A percentile compares a stretch with the other conserved stretches of the same genome.
These are phyloP conservation scores for Amanita rimosa DNA, from an alignment of 768 basidiomycete species.

Conservation along the genomic window DNA sequence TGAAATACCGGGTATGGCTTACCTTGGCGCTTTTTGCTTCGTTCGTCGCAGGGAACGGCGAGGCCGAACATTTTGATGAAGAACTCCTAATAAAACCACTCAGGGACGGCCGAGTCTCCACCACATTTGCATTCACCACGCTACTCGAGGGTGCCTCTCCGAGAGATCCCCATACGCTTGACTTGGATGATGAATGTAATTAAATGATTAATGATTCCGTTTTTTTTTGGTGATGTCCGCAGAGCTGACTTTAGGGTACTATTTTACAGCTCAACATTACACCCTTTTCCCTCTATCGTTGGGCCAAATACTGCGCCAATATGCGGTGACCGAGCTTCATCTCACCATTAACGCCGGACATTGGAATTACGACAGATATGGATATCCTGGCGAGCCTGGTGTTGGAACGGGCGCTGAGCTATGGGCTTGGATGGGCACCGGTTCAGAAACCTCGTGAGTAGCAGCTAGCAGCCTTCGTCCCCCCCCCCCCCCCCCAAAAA, in stretches of 20 bases:
- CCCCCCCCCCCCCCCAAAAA: too few species aligned
- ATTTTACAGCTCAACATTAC: constrained; percentile 49
- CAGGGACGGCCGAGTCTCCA: constrained; percentile 71
- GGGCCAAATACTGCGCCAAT: constrained; percentile 77
- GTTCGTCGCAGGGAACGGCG: constrained; percentile 9
- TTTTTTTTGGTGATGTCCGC: too few species aligned
- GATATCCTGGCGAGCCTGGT: constrained; percentile 61
- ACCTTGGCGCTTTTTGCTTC: constrained; percentile 12
- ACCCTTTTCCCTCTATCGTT: constrained; percentile 78
- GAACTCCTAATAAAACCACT: constrained; percentile 38
- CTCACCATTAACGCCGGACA: constrained; percentile 77
- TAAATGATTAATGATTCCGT: too few species aligned
- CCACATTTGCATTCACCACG: constrained; percentile 74
- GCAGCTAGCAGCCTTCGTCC: too few species aligned
- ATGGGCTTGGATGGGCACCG: constrained; percentile 86
- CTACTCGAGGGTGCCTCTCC: constrained; percentile 41
- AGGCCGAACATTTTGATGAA: constrained; percentile 39
- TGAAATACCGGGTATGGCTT: constrained; percentile 2
- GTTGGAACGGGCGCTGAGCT: constrained; percentile 84
- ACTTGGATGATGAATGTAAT: constrained; percentile 6
- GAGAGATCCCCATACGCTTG: constrained; percentile 31
- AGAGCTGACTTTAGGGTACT: neutral
- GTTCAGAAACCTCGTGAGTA: constrained; percentile 35
- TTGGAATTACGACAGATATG: constrained; percentile 85
- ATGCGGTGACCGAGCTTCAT: constrained; percentile 82